Base-by-base conservation (phyloP, 2,329 filamentous ascomycete genomes). In the Diaporthe sp. region DNA sequence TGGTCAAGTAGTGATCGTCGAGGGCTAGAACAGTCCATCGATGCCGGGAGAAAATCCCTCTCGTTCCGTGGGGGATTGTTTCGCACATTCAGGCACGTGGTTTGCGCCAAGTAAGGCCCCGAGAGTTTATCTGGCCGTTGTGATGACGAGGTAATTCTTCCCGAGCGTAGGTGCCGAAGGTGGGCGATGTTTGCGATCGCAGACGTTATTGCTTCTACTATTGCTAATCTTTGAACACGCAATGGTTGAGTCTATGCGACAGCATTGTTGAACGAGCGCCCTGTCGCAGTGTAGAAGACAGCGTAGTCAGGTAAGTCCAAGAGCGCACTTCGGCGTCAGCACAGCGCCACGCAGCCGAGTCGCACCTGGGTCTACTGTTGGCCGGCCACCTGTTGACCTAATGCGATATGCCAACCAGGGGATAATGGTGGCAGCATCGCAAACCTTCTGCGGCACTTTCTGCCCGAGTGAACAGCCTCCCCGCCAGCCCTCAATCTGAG, bases 81-180 rank as follows among this genome's bases (percentile, higher is more conserved):
- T 38, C 45, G 30, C 61, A 35, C 5, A 22, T 50, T n/a, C 45
- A 67, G 30, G 64, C 64, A 67, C 64, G 30, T 67, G 64, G 45
- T 28, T 22, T 50, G 33, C 5, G 60, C 64, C 64, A 67, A 67
- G 42, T 28, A 25, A 30, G 64, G 10, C 30, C 61, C 61, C 45
- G 45, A 67, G 64, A 67, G 64, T 50, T 19, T 38, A 52, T 67
- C 45, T 30, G 33, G 33, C 64, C 47, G 33, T 54, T 68, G 47
- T 38, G n/a, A 2, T 40, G n/a, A 52, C 33, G 33, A 54, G 33
- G 54, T 40, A 35, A 13, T 40, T 40, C 15, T 35, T 28, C 47
- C 64, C 33, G 33, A 13, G 42, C 12, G 22, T 6, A 40, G 6
- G 22, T 28, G 4, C 15, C n/a, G 45, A 54, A 40, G 4, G 25